Percentiles rank a stretch among this genome's conserved stretches.
Conservation (phyloP, 352 stramenopile genomes). For the Peronosclerospora sorghi region DNA sequence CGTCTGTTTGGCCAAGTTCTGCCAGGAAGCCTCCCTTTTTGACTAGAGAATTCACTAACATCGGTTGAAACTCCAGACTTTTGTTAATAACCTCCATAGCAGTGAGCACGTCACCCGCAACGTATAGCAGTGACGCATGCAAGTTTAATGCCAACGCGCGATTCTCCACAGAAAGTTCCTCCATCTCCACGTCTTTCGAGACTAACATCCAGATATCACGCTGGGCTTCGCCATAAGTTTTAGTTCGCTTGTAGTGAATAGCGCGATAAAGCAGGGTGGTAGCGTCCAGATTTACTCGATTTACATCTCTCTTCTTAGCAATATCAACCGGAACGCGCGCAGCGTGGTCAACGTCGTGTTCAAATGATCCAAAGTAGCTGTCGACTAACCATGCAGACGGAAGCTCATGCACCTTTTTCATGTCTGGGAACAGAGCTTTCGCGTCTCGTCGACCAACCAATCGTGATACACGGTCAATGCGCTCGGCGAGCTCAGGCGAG, state of each 20-base stretch:
- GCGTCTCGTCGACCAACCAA: conserved; percentile 50
- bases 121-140: conserved; percentile 74
- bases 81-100: conserved; percentile 53
- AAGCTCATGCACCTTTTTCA: conserved; percentile 64
- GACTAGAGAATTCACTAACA: conserved; percentile 52
- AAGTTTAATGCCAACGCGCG: conserved; percentile 57
- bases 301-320: conserved; percentile 29
- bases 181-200: conserved; percentile 25
- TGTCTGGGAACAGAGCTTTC: conserved; percentile 54
- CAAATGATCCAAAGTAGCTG: conserved; percentile 81
- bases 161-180: conserved; percentile 24
- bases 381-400: conserved; percentile 67
- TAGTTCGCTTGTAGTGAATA: conserved; percentile 53
- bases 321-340: conserved; percentile 50
- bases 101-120: conserved; percentile 60
- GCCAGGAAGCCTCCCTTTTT: conserved; percentile 78
- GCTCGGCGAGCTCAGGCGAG: conserved; percentile 49
- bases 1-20: conserved; percentile 57
- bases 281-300: conserved; percentile 35
- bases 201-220: conserved; percentile 31
- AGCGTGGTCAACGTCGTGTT: conserved; percentile 60
- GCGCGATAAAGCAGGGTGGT: conserved; percentile 49
- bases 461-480: conserved; percentile 64
- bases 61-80: conserved; percentile 41
- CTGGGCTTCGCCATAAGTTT: conserved; percentile 41